These are phyloP conservation scores for Pyricularia sp. DNA, from an alignment of 2,329 filamentous ascomycete species.

Conservation along the genomic window DNA sequence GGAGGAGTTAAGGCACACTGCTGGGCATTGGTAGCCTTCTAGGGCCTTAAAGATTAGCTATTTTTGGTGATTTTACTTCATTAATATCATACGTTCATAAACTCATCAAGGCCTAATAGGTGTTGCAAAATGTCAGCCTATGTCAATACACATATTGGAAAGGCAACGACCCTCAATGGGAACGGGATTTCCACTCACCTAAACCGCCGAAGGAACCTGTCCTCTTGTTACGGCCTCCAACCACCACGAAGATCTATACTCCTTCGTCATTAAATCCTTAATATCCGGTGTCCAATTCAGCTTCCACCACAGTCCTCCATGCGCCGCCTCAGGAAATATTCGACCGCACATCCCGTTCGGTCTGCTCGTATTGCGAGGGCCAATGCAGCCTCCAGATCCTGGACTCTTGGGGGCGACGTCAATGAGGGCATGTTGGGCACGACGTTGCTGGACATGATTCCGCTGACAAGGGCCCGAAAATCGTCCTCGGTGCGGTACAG, in stretches of 20 bases:
- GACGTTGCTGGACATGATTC: slow-evolving; percentile 1
- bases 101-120: background rate
- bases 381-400: slow-evolving; percentile 10
- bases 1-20: background rate
- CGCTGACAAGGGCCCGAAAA: slow-evolving; percentile 10
- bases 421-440: background rate
- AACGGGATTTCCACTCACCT: background rate
- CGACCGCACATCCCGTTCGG: background rate
- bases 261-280: background rate
- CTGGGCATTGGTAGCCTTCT: background rate
- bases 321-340: slow-evolving; percentile 2
- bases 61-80: background rate
- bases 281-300: background rate
- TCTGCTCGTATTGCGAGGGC: slow-evolving; percentile 8
- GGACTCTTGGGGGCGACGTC: slow-evolving; percentile 4
- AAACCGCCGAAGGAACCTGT: background rate
- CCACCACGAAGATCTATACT: background rate
- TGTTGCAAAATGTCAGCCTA: background rate
- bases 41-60: background rate
- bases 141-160: background rate
- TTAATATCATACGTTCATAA: background rate
- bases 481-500: slow-evolving; percentile 17
- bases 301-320: slow-evolving; percentile 2
- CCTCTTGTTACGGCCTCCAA: background rate
- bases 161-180: background rate